A percentile compares a stretch with the other conserved stretches of the same genome.
Conservation (phyloP, 2,329 filamentous ascomycete species). For the Phoma sp. region DNA sequence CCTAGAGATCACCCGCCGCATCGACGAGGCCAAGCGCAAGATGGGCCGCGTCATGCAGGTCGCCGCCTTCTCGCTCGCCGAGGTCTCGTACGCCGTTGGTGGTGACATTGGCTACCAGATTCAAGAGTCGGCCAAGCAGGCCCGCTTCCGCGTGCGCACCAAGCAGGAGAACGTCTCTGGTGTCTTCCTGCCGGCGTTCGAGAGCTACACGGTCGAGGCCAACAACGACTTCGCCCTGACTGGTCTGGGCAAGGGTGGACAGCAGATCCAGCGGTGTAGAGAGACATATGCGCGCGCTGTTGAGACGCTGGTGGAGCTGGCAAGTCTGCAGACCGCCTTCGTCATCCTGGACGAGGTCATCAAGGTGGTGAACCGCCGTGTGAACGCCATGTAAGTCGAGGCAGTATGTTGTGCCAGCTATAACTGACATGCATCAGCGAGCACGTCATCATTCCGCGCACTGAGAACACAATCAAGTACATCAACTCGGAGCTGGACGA, state of each 20-base stretch:
- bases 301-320: slow-evolving; percentile 92
- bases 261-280: slow-evolving; percentile 92
- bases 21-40: slow-evolving; percentile 98
- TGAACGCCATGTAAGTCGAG: slow-evolving; percentile 83
- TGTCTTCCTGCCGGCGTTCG: slow-evolving; percentile 91
- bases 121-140: slow-evolving; percentile 91
- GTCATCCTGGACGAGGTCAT: slow-evolving; percentile 98
- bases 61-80: slow-evolving; percentile 93
- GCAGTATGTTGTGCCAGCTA: not conserved
- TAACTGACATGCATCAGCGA: slow-evolving; percentile 59
- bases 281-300: slow-evolving; percentile 97
- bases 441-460: slow-evolving; percentile 95
- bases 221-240: slow-evolving; percentile 97
- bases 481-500: slow-evolving; percentile 99
- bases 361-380: slow-evolving; percentile 97
- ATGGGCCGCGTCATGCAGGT: slow-evolving; percentile 99
- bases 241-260: slow-evolving; percentile 92
- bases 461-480: slow-evolving; percentile 99
- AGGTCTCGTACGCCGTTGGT: slow-evolving; percentile 96
- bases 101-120: slow-evolving; percentile 95
- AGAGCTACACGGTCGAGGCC: slow-evolving; percentile 85
- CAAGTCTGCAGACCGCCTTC: slow-evolving; percentile 95
- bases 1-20: slow-evolving; percentile 87
- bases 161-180: slow-evolving; percentile 99
- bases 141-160: slow-evolving; percentile 88